phyloP scores from a whole-genome alignment of 2,329 filamentous ascomycete genomes.

The Fusarium setosum region DNA sequence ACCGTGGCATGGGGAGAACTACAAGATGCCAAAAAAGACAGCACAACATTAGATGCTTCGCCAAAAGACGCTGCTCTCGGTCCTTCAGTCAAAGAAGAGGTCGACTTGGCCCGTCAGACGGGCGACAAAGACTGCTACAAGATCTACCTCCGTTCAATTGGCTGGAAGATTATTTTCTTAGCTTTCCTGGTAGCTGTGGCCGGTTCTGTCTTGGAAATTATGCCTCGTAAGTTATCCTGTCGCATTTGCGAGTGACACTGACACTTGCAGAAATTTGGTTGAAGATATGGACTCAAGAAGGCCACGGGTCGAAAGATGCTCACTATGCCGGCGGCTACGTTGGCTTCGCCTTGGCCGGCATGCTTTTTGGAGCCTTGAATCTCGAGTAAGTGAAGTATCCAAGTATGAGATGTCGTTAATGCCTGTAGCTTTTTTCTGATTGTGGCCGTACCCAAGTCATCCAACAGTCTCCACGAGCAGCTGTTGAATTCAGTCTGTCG shows the following conservation, averaged over 20 bases:
- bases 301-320: slow-evolving; percentile 29
- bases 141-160: slow-evolving; percentile 43
- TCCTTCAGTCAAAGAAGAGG: slow-evolving; percentile 12
- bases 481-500: slow-evolving; percentile 35
- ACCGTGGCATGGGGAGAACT: slow-evolving; percentile 23
- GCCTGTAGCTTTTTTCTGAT: slow-evolving; percentile 39
- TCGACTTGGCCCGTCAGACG: slow-evolving; percentile 42
- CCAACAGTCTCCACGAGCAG: slow-evolving; percentile 35
- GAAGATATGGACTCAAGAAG: slow-evolving; percentile 41
- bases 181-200: slow-evolving; percentile 25
- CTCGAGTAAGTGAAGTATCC: slow-evolving; percentile 7
- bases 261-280: slow-evolving; percentile 41
- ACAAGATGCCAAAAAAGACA: not conserved
- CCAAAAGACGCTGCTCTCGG: not conserved
- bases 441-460: slow-evolving; percentile 35
- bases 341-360: slow-evolving; percentile 30
- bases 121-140: slow-evolving; percentile 44
- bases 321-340: slow-evolving; percentile 40
- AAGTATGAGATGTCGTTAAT: not conserved
- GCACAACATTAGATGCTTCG: not conserved
- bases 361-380: slow-evolving; percentile 18
- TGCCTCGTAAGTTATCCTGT: slow-evolving; percentile 35
- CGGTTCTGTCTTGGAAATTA: slow-evolving; percentile 26
- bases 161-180: slow-evolving; percentile 30
- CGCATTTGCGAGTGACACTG: not conserved